These are phyloP conservation scores for Coemansia sp. DNA, from an alignment of 192 early-diverging fungal genomes.

Conservation along the genomic window DNA sequence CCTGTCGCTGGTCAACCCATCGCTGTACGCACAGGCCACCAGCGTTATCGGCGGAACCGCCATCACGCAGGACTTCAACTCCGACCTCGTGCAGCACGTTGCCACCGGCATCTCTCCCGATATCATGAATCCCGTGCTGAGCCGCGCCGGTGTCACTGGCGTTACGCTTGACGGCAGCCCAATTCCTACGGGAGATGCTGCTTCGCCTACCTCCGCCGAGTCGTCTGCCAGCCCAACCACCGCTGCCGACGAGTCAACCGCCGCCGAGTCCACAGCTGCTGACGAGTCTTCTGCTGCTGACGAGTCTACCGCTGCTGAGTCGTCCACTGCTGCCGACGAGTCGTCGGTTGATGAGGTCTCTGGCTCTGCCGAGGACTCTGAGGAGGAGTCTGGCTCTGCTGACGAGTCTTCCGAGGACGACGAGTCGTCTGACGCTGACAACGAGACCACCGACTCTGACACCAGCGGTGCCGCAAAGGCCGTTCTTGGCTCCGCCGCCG, in stretches of 20 bases:
- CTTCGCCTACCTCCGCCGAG: not conserved
- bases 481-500: constrained; percentile 29
- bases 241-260: not conserved
- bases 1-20: constrained; percentile 38
- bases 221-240: not conserved
- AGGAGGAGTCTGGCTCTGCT: not conserved
- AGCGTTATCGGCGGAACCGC: constrained; percentile 40
- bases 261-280: not conserved
- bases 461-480: constrained; percentile 31
- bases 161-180: constrained; percentile 45
- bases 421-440: constrained; percentile 7
- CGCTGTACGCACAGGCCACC: constrained; percentile 42
- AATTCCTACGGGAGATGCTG: constrained; percentile 3
- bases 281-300: not conserved
- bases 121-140: constrained; percentile 46
- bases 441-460: constrained; percentile 8
- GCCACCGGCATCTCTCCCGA: constrained; percentile 47
- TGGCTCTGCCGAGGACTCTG: not conserved
- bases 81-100: constrained; percentile 41
- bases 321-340: not conserved
- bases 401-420: constrained; percentile 6
- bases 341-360: not conserved
- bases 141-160: constrained; percentile 42
- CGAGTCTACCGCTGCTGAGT: not conserved
- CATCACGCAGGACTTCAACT: constrained; percentile 33